Base-by-base conservation (phyloP, 352 stramenopile genomes). In the Detonula confervacea region DNA sequence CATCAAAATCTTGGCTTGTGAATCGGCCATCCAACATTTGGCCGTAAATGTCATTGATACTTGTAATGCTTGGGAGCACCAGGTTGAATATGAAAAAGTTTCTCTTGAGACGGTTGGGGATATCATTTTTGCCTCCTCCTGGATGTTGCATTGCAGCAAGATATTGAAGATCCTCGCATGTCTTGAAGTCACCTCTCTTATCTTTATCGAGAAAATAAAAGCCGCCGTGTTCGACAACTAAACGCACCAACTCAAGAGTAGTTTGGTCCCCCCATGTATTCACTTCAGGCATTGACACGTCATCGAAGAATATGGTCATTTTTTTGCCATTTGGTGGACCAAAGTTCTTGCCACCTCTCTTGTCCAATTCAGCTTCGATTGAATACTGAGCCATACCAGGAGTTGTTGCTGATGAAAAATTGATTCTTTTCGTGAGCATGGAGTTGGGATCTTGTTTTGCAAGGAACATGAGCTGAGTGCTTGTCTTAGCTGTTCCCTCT, bases 21-120 rank as follows among this genome's bases (percentile, higher is more conserved):
- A 99, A 99, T 0, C 96, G 90, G 0, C 96, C 96, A 1, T 94
- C 88, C 30, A 99, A 88, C 96, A 99, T 99, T 88, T 99, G 96
- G 0, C 97, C 97, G 86, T 99, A 99, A 73, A 99, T 99, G 77
- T 99, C 97, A 86, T 99, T 98, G 77, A 99, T 99, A 70, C 96
- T 98, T 20, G 96, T 98, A 35, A 99, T 94, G 37, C 94, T 98
- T 22, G 97, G 97, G 25, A 98, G 76, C 60, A 98, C 97, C 30
- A 99, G 82, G 88, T 99, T 99, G 84, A 99, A 99, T 20, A 98
- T 91, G 88, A 98, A 99, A 80, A 99, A 99, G 69, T 99, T 97
- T n/a, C 97, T 96, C 90, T 99, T 99, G 33, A 99, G 90, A 0
- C 97, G 95, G 81, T 98, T 98, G n/a, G 97, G 97, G 77, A 99